Evolutionary conservation across 2,329 filamentous ascomycete species (phyloP).

Genomic region (Phaeosphaeria sp.): DNA sequence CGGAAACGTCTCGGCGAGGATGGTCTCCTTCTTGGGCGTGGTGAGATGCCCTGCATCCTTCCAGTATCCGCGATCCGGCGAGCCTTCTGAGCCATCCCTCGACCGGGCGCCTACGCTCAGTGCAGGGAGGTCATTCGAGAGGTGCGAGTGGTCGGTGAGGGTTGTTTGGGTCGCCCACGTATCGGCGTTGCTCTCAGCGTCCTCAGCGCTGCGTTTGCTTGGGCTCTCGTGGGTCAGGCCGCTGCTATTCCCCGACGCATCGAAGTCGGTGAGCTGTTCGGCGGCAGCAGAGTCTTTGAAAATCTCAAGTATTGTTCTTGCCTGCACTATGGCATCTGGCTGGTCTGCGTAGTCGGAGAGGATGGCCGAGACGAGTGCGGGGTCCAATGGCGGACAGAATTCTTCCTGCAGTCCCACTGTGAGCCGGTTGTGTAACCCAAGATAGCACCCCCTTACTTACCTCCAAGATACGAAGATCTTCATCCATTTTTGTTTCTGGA

Average conservation of each 20-base stretch:
- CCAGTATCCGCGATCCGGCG: conserved; percentile 37
- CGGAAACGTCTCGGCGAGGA: conserved; percentile 75
- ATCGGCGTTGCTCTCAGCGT: conserved; percentile 45
- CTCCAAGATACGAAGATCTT: conserved; percentile 42
- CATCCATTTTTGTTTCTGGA: conserved; percentile 44
- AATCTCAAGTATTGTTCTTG: conserved; percentile 66
- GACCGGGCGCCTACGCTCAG: conserved; percentile 36
- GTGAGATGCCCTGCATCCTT: conserved; percentile 54
- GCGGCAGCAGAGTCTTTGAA: conserved; percentile 69
- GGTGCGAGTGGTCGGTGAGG: conserved; percentile 58
- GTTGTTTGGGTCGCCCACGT: conserved; percentile 52
- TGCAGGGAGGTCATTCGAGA: conserved; percentile 55
- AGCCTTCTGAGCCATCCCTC: conserved; percentile 27
- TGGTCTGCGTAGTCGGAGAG: conserved; percentile 74
- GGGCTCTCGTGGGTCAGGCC: conserved; percentile 24
- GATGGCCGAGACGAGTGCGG: conserved; percentile 78
- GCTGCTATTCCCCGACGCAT: conserved; percentile 74
- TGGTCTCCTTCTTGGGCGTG: conserved; percentile 66
- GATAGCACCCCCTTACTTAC: conserved; percentile 19
- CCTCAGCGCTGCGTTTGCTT: conserved; percentile 23
- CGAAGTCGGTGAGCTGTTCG: conserved; percentile 79
- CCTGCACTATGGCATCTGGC: conserved; percentile 58
- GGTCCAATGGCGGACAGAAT: conserved; percentile 78
- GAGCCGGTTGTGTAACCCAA: conserved; percentile 17
- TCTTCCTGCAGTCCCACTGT: conserved; percentile 61